phyloP scores from a whole-genome alignment of 768 basidiomycete genomes.

The Pisolithus marmoratus region DNA sequence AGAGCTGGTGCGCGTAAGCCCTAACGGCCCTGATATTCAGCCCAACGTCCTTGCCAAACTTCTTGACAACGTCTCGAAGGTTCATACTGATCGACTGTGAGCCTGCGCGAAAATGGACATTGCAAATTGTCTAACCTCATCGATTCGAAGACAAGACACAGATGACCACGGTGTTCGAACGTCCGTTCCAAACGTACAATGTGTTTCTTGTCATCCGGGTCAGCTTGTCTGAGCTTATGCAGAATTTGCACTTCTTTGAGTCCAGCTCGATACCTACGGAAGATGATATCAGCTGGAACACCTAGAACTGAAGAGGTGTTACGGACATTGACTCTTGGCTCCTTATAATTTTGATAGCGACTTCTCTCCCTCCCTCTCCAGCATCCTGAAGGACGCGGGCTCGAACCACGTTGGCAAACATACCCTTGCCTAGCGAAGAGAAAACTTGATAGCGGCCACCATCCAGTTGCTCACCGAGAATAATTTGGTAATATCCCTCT shows the following conservation, averaged over 20 bases:
- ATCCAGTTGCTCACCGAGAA: constrained; percentile 91
- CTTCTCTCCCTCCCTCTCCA: constrained; percentile 58
- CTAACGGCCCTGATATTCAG: constrained; percentile 95
- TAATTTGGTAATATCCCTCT: constrained; percentile 94
- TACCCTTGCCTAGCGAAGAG: constrained; percentile 93
- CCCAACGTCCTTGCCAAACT: constrained; percentile 97
- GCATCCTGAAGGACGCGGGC: constrained; percentile 74
- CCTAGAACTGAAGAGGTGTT: constrained; percentile 2
- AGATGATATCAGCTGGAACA: background rate
- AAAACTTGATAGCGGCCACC: constrained; percentile 92
- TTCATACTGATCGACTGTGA: constrained; percentile 69
- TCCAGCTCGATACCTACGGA: constrained; percentile 85
- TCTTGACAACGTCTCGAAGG: constrained; percentile 93
- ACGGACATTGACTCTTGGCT: constrained; percentile 95
- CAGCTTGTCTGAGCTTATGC: constrained; percentile 78
- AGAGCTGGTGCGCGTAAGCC: constrained; percentile 96
- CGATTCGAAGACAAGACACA: constrained; percentile 94
- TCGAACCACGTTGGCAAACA: constrained; percentile 96
- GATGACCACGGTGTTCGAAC: constrained; percentile 95
- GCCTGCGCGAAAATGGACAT: background rate
- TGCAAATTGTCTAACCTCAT: constrained; percentile 56
- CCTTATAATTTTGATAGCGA: constrained; percentile 96
- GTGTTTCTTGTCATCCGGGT: constrained; percentile 97
- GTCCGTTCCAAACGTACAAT: constrained; percentile 88
- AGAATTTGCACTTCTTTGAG: constrained; percentile 89